phyloP scores from a whole-genome alignment of 805 yeast species.

The Ogataea populi-albae region DNA sequence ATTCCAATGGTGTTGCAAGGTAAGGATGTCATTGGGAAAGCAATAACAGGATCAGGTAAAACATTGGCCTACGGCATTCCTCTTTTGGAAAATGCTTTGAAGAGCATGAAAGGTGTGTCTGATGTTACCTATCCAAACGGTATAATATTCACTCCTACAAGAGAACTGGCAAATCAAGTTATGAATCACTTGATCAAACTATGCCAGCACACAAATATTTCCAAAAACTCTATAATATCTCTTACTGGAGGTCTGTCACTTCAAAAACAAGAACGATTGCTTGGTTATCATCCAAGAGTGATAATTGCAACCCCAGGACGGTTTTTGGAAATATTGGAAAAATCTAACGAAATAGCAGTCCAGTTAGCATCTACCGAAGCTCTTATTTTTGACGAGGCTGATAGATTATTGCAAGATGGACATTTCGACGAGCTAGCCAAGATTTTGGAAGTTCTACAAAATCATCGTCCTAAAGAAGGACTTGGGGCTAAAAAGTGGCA shows the following conservation, averaged over 20 bases:
- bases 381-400: slow-evolving; percentile 90
- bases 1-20: slow-evolving; percentile 75
- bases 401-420: slow-evolving; percentile 89
- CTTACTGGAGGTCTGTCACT: slow-evolving; percentile 94
- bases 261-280: slow-evolving; percentile 84
- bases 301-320: slow-evolving; percentile 96
- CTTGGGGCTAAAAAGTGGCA: slow-evolving; percentile 53
- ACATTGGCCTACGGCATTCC: slow-evolving; percentile 96
- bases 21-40: slow-evolving; percentile 88
- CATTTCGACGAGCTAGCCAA: slow-evolving; percentile 91
- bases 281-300: slow-evolving; percentile 71
- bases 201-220: slow-evolving; percentile 47
- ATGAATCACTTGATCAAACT: slow-evolving; percentile 67
- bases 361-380: slow-evolving; percentile 46
- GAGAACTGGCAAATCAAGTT: slow-evolving; percentile 96
- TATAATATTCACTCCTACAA: slow-evolving; percentile 86
- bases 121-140: slow-evolving; percentile 67
- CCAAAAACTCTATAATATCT: slow-evolving; percentile 53
- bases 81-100: slow-evolving; percentile 63
- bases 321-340: slow-evolving; percentile 74
- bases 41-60: slow-evolving; percentile 97
- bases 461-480: slow-evolving; percentile 43
- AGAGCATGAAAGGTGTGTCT: slow-evolving; percentile 19
- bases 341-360: slow-evolving; percentile 43
- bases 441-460: slow-evolving; percentile 62